Percentiles rank a stretch among this genome's conserved stretches.
Evolutionary conservation across 2,329 filamentous ascomycete genomes (phyloP).

Genomic region (Stylonectria norvegica): DNA sequence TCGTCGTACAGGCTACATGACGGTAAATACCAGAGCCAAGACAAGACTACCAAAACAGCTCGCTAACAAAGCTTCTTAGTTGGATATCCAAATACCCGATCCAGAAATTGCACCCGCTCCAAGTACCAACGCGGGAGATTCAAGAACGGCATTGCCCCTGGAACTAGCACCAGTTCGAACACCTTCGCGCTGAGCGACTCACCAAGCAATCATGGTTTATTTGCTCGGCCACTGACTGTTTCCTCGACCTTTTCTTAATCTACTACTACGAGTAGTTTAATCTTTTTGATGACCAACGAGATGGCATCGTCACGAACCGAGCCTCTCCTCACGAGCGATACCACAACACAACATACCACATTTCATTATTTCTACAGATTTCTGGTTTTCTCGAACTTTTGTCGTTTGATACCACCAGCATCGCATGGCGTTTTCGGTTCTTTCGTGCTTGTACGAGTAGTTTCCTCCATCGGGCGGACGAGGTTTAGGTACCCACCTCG

Average conservation of each 20-base stretch:
- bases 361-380: conserved; percentile 1
- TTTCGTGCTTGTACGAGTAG: conserved; percentile 7
- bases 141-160: conserved; percentile 33
- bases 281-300: conserved; percentile 24
- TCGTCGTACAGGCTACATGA: conserved; percentile 84
- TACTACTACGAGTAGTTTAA: conserved; percentile 19
- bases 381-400: conserved; percentile 2
- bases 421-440: conserved; percentile 26
- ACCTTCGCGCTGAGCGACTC: too few relatives aligned
- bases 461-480: conserved; percentile 3
- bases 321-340: conserved; percentile 22
- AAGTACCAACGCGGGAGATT: conserved; percentile 41
- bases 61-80: conserved; percentile 40
- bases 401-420: conserved; percentile 29
- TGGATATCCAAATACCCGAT: conserved; percentile 79
- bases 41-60: background rate
- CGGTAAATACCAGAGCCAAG: conserved; percentile 47
- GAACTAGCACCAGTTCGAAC: conserved; percentile 29
- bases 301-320: conserved; percentile 23
- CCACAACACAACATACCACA: conserved; percentile 15
- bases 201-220: conserved; percentile 16
- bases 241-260: conserved; percentile 10
- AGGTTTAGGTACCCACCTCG: too few relatives aligned
- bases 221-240: background rate
- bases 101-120: conserved; percentile 62